Conservation (phyloP, 768 basidiomycete genomes). For the Hemileccinum rubropunctum region DNA sequence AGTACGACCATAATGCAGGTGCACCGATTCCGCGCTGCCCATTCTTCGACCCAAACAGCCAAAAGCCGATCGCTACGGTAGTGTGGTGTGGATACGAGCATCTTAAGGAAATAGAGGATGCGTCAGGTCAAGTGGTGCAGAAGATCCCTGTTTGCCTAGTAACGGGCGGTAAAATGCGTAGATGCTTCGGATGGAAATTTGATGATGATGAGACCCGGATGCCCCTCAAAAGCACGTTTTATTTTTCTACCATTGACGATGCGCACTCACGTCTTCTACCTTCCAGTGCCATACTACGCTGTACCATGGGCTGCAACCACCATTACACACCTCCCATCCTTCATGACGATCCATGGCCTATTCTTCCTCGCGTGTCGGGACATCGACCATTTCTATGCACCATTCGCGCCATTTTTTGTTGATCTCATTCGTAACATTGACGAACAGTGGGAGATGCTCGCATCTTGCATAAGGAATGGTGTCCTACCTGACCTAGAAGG, state of each 20-base stretch:
- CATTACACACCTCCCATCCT: slow-evolving; percentile 13
- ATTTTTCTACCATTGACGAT: background rate
- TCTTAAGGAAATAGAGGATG: background rate
- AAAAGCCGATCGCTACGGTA: background rate
- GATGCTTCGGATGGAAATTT: slow-evolving; percentile 4
- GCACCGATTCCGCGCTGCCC: no score
- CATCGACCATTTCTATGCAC: background rate
- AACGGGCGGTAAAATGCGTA: background rate
- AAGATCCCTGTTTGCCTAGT: slow-evolving; percentile 8
- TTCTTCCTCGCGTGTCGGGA: slow-evolving; percentile 13
- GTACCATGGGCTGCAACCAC: slow-evolving; percentile 16
- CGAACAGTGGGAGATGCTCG: slow-evolving; percentile 16
- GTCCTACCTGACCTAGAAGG: slow-evolving; percentile 14
- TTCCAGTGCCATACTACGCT: slow-evolving; percentile 10
- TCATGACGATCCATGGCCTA: slow-evolving; percentile 20
- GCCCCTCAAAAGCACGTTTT: background rate
- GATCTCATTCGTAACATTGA: slow-evolving; percentile 15
- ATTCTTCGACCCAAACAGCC: background rate
- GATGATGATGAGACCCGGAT: slow-evolving; percentile 12
- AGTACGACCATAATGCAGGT: background rate
- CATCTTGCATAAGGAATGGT: slow-evolving; percentile 18
- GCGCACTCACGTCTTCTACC: background rate
- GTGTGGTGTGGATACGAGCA: background rate
- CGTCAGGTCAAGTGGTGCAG: slow-evolving; percentile 2
- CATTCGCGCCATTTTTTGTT: slow-evolving; percentile 9